These are phyloP conservation scores for Phytophthora brassicae DNA, from an alignment of 352 stramenopile genomes.

Conservation along the genomic window DNA sequence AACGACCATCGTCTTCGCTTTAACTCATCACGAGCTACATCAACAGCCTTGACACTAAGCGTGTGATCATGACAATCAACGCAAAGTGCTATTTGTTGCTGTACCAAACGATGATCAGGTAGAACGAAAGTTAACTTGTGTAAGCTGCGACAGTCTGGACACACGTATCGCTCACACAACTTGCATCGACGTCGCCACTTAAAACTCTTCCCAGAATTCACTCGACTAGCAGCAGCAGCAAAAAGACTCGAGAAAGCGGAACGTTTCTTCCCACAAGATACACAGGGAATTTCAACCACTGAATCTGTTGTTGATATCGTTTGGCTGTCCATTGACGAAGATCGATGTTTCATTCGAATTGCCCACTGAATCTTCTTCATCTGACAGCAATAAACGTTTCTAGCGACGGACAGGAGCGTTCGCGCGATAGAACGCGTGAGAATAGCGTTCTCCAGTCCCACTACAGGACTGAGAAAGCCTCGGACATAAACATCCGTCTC, in stretches of 20 bases:
- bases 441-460: slow-evolving; percentile 41
- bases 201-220: slow-evolving; percentile 15
- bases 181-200: slow-evolving; percentile 31
- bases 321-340: slow-evolving; percentile 15
- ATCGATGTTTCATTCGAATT: slow-evolving; percentile 22
- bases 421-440: slow-evolving; percentile 35
- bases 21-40: slow-evolving; percentile 33
- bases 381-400: slow-evolving; percentile 32
- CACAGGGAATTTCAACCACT: slow-evolving; percentile 29
- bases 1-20: slow-evolving; percentile 20
- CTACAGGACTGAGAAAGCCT: slow-evolving; percentile 30
- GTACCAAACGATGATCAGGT: slow-evolving; percentile 29
- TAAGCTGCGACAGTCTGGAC: slow-evolving; percentile 44
- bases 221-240: slow-evolving; percentile 11
- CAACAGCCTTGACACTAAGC: slow-evolving; percentile 22
- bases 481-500: slow-evolving; percentile 38
- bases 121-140: slow-evolving; percentile 41
- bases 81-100: slow-evolving; percentile 33
- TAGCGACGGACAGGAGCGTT: slow-evolving; percentile 30
- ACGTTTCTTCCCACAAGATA: slow-evolving; percentile 29
- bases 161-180: slow-evolving; percentile 49
- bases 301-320: slow-evolving; percentile 11
- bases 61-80: slow-evolving; percentile 20
- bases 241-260: slow-evolving; percentile 26
- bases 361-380: slow-evolving; percentile 49